phyloP scores from a whole-genome alignment of 2,329 filamentous ascomycete species.

The Claviceps purpurea region DNA sequence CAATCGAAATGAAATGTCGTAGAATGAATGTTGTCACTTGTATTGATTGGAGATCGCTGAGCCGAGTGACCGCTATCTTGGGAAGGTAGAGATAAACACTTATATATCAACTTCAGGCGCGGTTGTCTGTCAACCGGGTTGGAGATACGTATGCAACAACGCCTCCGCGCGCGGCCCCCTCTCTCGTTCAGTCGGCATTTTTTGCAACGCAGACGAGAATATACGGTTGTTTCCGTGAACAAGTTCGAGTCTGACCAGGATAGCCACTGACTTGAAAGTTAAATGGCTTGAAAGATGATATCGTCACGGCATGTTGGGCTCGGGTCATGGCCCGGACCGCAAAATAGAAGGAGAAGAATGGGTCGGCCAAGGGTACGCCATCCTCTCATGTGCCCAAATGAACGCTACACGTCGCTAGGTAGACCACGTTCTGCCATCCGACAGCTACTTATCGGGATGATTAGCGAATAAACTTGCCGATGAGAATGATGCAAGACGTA shows the following conservation, averaged over 20 bases:
- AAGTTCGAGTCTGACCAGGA: constrained; percentile 1
- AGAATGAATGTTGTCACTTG: not conserved
- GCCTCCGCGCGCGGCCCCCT: too few relatives aligned
- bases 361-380: not conserved
- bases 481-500: not conserved
- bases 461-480: not conserved
- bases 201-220: not conserved
- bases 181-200: not conserved
- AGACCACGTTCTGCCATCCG: not conserved
- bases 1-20: not conserved
- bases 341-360: not conserved
- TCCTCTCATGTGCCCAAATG: not conserved
- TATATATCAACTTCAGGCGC: not conserved
- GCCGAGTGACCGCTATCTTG: not conserved
- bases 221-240: constrained; percentile 6
- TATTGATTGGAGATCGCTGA: not conserved
- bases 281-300: not conserved
- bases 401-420: not conserved
- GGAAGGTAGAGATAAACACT: not conserved
- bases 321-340: not conserved
- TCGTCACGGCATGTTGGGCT: not conserved
- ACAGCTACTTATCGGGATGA: not conserved
- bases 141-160: not conserved
- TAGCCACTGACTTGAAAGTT: not conserved
- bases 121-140: not conserved